Percentiles rank a stretch among this genome's conserved stretches.
phyloP scores from a whole-genome alignment of 352 stramenopile genomes.

The Phytophthora sp. region DNA sequence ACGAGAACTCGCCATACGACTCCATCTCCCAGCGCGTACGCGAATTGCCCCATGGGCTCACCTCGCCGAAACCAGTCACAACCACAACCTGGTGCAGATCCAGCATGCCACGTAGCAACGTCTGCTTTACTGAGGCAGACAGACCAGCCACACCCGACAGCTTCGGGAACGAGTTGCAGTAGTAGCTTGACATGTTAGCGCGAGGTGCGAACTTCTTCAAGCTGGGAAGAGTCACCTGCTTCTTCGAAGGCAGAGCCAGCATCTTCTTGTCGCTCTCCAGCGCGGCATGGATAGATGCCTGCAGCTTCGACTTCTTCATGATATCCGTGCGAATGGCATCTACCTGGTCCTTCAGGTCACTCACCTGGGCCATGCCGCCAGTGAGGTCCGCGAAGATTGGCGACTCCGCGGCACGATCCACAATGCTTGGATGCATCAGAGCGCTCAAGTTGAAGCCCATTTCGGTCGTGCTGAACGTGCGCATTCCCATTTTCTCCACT shows the following conservation, averaged over 20 bases:
- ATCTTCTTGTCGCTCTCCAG: constrained; percentile 51
- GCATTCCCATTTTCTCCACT: constrained; percentile 81
- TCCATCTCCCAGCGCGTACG: constrained; percentile 92
- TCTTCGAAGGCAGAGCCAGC: constrained; percentile 25
- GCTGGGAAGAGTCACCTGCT: constrained; percentile 13
- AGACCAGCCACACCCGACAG: constrained; percentile 49
- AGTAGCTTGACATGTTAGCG: constrained; percentile 81
- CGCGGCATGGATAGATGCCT: constrained; percentile 51
- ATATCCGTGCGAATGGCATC: constrained; percentile 61
- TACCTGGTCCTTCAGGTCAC: constrained; percentile 73
- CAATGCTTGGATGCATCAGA: constrained; percentile 82
- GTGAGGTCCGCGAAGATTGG: constrained; percentile 84
- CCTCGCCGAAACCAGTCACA: constrained; percentile 86
- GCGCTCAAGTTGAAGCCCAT: constrained; percentile 91
- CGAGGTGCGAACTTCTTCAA: constrained; percentile 48
- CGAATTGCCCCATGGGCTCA: constrained; percentile 86
- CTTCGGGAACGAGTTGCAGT: constrained; percentile 69
- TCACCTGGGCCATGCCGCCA: constrained; percentile 78
- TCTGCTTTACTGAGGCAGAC: constrained; percentile 44
- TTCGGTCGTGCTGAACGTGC: constrained; percentile 87
- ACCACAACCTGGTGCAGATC: constrained; percentile 87
- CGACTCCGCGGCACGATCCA: constrained; percentile 69
- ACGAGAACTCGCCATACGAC: constrained; percentile 87
- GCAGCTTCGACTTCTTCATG: constrained; percentile 63
- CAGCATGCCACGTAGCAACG: constrained; percentile 72